Base-by-base conservation (phyloP, 805 yeast species). In the Candida chauliodis region DNA sequence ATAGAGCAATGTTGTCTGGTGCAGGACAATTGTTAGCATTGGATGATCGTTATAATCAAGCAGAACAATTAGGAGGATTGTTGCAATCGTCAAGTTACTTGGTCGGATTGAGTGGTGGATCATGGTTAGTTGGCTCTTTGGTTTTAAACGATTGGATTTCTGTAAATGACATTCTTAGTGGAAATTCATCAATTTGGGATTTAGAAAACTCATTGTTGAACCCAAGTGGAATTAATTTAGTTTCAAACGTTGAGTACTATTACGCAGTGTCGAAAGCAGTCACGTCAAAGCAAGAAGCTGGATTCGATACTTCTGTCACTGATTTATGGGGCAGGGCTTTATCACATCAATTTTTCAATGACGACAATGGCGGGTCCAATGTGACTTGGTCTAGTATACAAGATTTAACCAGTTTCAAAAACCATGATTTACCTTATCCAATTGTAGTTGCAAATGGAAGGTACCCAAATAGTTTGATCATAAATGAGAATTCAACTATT, bases 11-110 rank as follows among this genome's bases (percentile, higher is more conserved):
- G 90, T 69, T 81, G 71, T 37, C 47, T 42, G 96, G 95, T 1
- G 96, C 95, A 8, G 96, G 96, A 28, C 80, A 83, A 58, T 62
- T 89, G 22, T 64, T 90, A 1, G 95, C 91, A 0, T 60, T 85
- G 40, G 96, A 88, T 58, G 78, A 79, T 52, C 66, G 95, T 49
- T 79, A 88, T 3, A 60, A 52, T 7, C 74, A 71, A 40, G 66
- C 78, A 3, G 63, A 62, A 19, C 66, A 70, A 4, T 55, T 62
- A 25, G 95, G 95, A 26, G 95, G 95, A 5, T 59, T 89, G 17
- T 61, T 88, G 26, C 89, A 84, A 52, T 61, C 84, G 2, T 54
- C 89, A 1, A 76, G 87, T 11, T 89, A 89, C 53, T 59, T 88
- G 9, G 70, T 86, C 2, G 96, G 95, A 10, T 71, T 88, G 24